A percentile compares a stretch with the other conserved stretches of the same genome.
phyloP scores from a whole-genome alignment of 2,329 filamentous ascomycete species.

The Clarireedia homoeocarpa region DNA sequence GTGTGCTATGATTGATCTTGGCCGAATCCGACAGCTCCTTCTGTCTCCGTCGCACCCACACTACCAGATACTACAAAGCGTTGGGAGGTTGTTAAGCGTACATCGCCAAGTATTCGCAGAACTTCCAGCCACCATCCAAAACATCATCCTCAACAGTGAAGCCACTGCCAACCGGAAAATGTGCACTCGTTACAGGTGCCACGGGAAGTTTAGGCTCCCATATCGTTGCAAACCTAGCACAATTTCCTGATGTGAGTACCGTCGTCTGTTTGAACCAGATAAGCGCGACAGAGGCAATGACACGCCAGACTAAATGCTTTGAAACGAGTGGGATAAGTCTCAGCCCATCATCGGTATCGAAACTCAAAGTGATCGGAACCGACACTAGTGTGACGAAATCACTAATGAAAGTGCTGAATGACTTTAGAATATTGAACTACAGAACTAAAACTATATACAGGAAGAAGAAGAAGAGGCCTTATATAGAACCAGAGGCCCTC shows the following conservation, averaged over 20 bases:
- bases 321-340: slow-evolving; percentile 22
- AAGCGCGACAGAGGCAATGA: background rate
- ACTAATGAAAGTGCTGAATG: no score
- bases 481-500: no score
- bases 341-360: slow-evolving; percentile 20
- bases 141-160: slow-evolving; percentile 14
- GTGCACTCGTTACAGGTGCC: slow-evolving; percentile 27
- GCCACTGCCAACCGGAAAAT: slow-evolving; percentile 31
- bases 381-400: no score
- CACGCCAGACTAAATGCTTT: background rate
- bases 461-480: no score
- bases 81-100: background rate
- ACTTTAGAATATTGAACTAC: no score
- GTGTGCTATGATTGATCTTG: no score
- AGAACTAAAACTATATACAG: no score
- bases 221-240: background rate
- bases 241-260: background rate
- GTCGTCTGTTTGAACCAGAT: background rate
- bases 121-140: slow-evolving; percentile 27
- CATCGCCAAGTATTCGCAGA: background rate
- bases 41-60: no score
- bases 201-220: background rate
- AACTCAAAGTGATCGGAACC: slow-evolving; percentile 35
- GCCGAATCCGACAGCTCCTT: no score
- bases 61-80: slow-evolving; percentile 12